A percentile compares a stretch with the other conserved stretches of the same genome.
Evolutionary conservation across 108 stramenopile species (phyloP).

Genomic region (Discostella pseudostelligera): DNA sequence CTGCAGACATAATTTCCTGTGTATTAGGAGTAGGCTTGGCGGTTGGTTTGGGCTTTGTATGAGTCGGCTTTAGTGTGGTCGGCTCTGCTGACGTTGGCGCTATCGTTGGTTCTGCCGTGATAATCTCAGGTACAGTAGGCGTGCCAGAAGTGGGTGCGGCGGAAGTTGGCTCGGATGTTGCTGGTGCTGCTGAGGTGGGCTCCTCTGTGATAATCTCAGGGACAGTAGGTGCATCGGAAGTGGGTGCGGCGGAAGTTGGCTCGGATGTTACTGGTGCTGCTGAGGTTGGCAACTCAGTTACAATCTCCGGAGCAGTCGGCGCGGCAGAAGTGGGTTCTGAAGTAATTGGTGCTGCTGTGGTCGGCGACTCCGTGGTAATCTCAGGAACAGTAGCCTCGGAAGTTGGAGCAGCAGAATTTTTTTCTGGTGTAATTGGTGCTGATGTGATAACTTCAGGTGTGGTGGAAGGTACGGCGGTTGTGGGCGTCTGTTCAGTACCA

Average conservation of each 20-base stretch:
- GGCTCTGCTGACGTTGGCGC: neutral
- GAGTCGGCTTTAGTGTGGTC: no score
- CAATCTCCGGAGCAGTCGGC: neutral
- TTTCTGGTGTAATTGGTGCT: no score
- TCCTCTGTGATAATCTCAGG: neutral
- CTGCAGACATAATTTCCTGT: no score
- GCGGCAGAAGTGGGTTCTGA: neutral
- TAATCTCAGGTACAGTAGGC: neutral
- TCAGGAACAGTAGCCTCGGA: no score
- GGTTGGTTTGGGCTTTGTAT: no score
- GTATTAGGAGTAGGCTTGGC: no score
- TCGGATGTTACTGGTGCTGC: neutral
- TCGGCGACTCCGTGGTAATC: neutral
- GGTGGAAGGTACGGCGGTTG: no score
- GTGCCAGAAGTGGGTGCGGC: neutral
- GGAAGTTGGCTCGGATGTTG: neutral
- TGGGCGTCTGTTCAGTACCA: no score
- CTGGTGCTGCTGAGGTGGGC: neutral
- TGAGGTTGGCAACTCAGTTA: neutral
- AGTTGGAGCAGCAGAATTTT: neutral
- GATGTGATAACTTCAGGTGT: no score
- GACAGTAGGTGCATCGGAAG: no score
- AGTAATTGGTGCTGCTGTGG: neutral
- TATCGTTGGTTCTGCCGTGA: neutral
- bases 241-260: neutral